phyloP scores from a whole-genome alignment of 345 rosid species.

The Brassica cretica region DNA sequence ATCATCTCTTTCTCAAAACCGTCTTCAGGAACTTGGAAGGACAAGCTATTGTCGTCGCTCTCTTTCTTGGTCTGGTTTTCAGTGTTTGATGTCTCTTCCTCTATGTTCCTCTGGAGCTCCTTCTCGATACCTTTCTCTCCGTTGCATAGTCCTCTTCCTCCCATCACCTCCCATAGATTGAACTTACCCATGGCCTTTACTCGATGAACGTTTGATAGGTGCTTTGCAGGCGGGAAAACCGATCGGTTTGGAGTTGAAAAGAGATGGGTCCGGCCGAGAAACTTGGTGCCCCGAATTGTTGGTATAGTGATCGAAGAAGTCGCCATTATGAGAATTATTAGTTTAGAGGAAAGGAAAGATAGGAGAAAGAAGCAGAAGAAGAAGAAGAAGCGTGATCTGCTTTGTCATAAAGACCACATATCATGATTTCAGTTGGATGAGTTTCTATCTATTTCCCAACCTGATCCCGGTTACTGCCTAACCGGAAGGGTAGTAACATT shows the following conservation, averaged over 20 bases:
- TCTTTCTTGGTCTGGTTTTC: slow-evolving; percentile 21
- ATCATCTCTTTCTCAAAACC: slow-evolving; percentile 79
- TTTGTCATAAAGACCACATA: slow-evolving; percentile 35
- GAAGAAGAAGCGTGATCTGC: slow-evolving; percentile 10
- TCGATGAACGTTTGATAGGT: slow-evolving; percentile 15
- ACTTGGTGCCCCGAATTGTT: slow-evolving; percentile 44
- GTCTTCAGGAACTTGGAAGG: slow-evolving; percentile 47
- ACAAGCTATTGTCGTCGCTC: neutral
- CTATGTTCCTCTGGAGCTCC: slow-evolving; percentile 57
- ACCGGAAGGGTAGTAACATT: slow-evolving; percentile 16
- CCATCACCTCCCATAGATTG: slow-evolving; percentile 62
- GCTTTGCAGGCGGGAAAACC: slow-evolving; percentile 36
- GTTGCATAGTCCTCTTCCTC: slow-evolving; percentile 87
- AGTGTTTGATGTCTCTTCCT: slow-evolving; percentile 31
- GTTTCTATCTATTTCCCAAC: slow-evolving; percentile 21
- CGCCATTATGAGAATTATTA: slow-evolving; percentile 39
- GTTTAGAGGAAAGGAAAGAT: neutral
- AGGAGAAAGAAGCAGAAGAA: neutral
- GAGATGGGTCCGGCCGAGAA: slow-evolving; percentile 45
- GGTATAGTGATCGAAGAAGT: slow-evolving; percentile 56
- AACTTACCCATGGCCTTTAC: slow-evolving; percentile 54
- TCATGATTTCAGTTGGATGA: slow-evolving; percentile 40
- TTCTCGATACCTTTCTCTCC: slow-evolving; percentile 72
- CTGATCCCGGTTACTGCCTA: neutral
- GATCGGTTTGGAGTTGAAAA: slow-evolving; percentile 39